A percentile compares a stretch with the other conserved stretches of the same genome.
phyloP scores from a whole-genome alignment of 2,329 filamentous ascomycete genomes.

The Colletotrichum paranaense region DNA sequence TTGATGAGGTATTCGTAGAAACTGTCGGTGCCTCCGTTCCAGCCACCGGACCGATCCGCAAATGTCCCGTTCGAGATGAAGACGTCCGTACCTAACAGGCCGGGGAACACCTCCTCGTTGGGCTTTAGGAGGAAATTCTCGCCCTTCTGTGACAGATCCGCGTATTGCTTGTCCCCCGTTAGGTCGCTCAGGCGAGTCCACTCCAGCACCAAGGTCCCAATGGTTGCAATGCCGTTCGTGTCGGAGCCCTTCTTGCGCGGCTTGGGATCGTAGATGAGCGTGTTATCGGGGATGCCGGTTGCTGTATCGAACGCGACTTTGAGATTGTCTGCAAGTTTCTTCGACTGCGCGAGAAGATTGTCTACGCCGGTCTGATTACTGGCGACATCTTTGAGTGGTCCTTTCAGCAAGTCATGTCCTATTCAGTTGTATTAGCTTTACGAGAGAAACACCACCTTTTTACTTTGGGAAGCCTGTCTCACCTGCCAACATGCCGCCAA shows the following conservation, averaged over 20 bases:
- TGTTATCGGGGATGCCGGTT: slow-evolving; percentile 79
- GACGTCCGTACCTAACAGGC: slow-evolving; percentile 77
- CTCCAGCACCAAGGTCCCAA: slow-evolving; percentile 83
- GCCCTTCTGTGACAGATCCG: slow-evolving; percentile 71
- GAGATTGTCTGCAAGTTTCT: slow-evolving; percentile 76
- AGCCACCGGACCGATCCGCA: slow-evolving; percentile 75
- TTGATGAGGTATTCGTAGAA: slow-evolving; percentile 94
- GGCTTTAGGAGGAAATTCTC: slow-evolving; percentile 78
- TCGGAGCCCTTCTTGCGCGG: slow-evolving; percentile 58
- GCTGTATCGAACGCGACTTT: slow-evolving; percentile 83
- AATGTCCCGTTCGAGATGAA: slow-evolving; percentile 75
- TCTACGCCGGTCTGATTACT: slow-evolving; percentile 59
- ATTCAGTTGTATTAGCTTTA: neutral
- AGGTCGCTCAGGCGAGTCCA: slow-evolving; percentile 86
- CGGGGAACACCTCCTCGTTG: slow-evolving; percentile 78
- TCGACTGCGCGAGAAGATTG: slow-evolving; percentile 73
- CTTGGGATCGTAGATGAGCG: slow-evolving; percentile 68
- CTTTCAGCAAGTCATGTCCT: slow-evolving; percentile 79
- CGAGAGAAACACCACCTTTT: neutral
- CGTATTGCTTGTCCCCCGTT: slow-evolving; percentile 75
- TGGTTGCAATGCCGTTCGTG: slow-evolving; percentile 79
- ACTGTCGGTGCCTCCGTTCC: slow-evolving; percentile 81
- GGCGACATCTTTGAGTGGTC: slow-evolving; percentile 67
- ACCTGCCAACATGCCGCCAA: slow-evolving; percentile 84
- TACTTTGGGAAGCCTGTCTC: slow-evolving; percentile 12